Base-by-base conservation (phyloP, 2,329 filamentous ascomycete species). In the Colletotrichum graminicola region DNA sequence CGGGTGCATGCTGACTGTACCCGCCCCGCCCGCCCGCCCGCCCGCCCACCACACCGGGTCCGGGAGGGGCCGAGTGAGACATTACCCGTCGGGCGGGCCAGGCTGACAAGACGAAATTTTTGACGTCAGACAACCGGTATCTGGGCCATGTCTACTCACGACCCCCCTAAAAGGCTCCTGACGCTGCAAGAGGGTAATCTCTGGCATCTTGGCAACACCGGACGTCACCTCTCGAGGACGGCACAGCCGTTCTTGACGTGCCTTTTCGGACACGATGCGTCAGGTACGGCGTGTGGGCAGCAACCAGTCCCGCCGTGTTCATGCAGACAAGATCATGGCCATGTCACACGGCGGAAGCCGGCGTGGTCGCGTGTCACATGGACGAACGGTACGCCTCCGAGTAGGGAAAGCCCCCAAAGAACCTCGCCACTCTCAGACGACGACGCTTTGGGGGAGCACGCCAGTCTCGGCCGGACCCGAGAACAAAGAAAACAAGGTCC, bases 41-140 rank as follows among this genome's bases (percentile, higher is more conserved):
- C 32, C 62, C 52, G 21, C 18, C 49, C 49, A n/a, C 12, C 23
- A 10, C 36, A 39, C 43, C 56, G 56, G 43, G 26, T 21, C 57
- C 47, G 65, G 64, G 47, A 43, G 34, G 57, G 29, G 34, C 65
- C 36, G 34, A 21, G 57, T 47, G 26, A 62, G 60, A 52, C 60
- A 16, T 16, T 8, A n/a, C 51, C 34, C 60, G 45, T 10, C 60
- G n/a, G 55, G 36, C 23, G 60, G 60, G 23, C 34, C 23, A 23
- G n/a, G 45, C 45, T 21, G 47, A 5, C 60, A 21, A 21, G 29
- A 26, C 21, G 11, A 14, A 23, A 21, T 2, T 11, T 18, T 36
- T 29, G 59, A 51, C 59, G n/a, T 36, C n/a, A 1, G 16, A 10
- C 3, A 11, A 14, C 26, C 29, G 21, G 21, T 5, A 16, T 57